Evolutionary conservation across 306 rosid species (phyloP).

Genomic region (Lithocarpus polystachyus): DNA sequence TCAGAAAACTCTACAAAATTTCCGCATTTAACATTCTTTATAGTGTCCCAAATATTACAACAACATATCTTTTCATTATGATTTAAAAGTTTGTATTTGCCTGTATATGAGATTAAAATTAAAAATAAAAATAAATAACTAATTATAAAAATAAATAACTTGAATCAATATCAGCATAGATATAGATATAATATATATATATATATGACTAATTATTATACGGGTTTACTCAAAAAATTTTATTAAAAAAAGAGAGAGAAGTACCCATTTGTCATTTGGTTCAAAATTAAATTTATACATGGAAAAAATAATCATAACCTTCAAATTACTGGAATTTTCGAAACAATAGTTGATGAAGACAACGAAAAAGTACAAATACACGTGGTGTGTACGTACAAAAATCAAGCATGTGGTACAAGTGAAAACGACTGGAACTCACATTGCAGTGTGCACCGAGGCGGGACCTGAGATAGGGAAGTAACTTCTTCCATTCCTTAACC

Average conservation of each 20-base stretch:
- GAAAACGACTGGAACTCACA: constrained; percentile 34
- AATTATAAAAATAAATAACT: too few relatives aligned
- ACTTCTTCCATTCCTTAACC: constrained; percentile 82
- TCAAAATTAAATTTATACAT: neutral
- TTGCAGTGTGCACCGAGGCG: constrained; percentile 75
- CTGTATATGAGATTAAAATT: neutral
- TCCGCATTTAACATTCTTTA: neutral
- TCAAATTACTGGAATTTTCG: neutral
- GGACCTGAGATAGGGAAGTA: constrained; percentile 77
- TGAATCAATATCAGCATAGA: neutral
- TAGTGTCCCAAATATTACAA: neutral
- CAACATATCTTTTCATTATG: neutral
- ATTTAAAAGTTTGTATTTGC: neutral
- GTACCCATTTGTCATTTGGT: neutral
- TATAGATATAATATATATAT: too few relatives aligned
- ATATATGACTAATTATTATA: neutral
- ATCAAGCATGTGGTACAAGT: neutral
- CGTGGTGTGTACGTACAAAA: neutral
- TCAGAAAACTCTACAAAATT: neutral
- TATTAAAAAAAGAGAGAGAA: neutral
- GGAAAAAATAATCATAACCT: neutral
- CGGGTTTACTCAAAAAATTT: too few relatives aligned
- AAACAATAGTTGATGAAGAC: neutral
- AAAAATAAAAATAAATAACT: too few relatives aligned
- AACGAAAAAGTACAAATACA: neutral